Percentiles rank a stretch among this genome's conserved stretches.
phyloP scores from a whole-genome alignment of 257 asterid genomes.

The Verbascum thapsus region DNA sequence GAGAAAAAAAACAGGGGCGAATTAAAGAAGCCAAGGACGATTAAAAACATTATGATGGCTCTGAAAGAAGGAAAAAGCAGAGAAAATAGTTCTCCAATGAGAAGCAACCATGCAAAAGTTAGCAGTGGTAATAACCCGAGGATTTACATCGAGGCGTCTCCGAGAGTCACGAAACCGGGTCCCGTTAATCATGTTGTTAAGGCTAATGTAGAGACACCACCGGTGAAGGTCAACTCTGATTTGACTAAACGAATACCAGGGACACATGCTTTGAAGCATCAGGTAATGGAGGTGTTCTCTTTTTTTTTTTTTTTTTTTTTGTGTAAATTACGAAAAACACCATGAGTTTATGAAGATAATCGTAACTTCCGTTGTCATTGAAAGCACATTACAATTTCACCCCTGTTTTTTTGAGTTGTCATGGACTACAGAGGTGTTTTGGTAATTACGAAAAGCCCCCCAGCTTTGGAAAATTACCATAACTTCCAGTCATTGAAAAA shows the following conservation, averaged over 20 bases:
- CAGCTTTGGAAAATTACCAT: too few relatives aligned
- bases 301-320: slow-evolving; percentile 7
- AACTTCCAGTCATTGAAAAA: too few relatives aligned
- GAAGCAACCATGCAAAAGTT: slow-evolving; percentile 51
- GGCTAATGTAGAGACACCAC: slow-evolving; percentile 49
- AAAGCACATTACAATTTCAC: too few relatives aligned
- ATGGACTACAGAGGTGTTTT: too few relatives aligned
- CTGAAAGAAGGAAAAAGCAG: slow-evolving; percentile 80
- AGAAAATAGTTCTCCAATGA: slow-evolving; percentile 85
- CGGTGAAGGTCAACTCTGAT: slow-evolving; percentile 48
- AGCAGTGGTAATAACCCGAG: slow-evolving; percentile 45
- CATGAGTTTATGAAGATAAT: too few relatives aligned
- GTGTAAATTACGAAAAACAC: background rate
- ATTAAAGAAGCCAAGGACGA: slow-evolving; percentile 66
- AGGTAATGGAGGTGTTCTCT: slow-evolving; percentile 44
- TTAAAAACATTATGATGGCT: slow-evolving; percentile 77
- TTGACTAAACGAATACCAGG: slow-evolving; percentile 49
- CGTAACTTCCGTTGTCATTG: too few relatives aligned
- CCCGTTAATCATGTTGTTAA: slow-evolving; percentile 37
- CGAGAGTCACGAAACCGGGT: slow-evolving; percentile 50
- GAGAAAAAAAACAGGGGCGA: slow-evolving; percentile 42
- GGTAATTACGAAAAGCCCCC: too few relatives aligned
- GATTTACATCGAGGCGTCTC: slow-evolving; percentile 55
- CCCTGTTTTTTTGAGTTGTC: too few relatives aligned
- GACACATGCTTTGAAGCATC: slow-evolving; percentile 65